Evolutionary conservation across 768 basidiomycete species (phyloP).

Genomic region (Pleurotus pulmonarius): DNA sequence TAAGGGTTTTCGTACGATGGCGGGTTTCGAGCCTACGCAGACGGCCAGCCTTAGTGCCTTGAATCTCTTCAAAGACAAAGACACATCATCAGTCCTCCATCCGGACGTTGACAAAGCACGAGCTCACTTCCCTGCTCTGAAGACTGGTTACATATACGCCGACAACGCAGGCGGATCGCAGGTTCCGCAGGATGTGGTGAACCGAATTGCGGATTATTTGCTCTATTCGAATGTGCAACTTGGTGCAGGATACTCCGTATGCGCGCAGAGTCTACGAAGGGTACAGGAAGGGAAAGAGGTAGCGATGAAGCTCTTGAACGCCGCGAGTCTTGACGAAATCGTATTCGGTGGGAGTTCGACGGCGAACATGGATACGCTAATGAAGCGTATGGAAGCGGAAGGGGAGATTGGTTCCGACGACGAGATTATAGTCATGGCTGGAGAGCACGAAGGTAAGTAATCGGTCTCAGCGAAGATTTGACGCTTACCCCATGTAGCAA

Average conservation of each 20-base stretch:
- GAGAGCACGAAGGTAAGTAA: slow-evolving; percentile 69
- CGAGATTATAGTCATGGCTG: slow-evolving; percentile 64
- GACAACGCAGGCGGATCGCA: slow-evolving; percentile 81
- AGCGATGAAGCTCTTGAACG: slow-evolving; percentile 61
- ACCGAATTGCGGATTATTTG: slow-evolving; percentile 64
- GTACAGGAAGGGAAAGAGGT: slow-evolving; percentile 45
- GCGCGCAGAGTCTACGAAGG: slow-evolving; percentile 42
- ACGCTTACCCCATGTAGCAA: slow-evolving; percentile 44
- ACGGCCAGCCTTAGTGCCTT: too few relatives aligned
- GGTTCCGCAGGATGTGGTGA: slow-evolving; percentile 43
- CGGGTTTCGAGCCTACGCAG: background rate
- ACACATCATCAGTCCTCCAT: background rate
- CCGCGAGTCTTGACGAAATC: slow-evolving; percentile 54
- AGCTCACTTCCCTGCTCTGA: slow-evolving; percentile 59
- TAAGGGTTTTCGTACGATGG: background rate
- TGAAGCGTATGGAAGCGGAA: slow-evolving; percentile 52
- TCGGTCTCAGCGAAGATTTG: background rate
- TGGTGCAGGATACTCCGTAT: slow-evolving; percentile 66
- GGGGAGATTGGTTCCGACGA: slow-evolving; percentile 45
- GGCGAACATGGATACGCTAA: slow-evolving; percentile 63
- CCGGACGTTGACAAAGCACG: slow-evolving; percentile 51
- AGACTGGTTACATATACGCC: slow-evolving; percentile 58
- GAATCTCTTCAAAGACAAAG: too few relatives aligned
- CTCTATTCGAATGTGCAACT: slow-evolving; percentile 70
- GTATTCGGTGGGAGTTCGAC: slow-evolving; percentile 67